Base-by-base conservation (phyloP, 2,329 filamentous ascomycete species). In the Botrytis elliptica region DNA sequence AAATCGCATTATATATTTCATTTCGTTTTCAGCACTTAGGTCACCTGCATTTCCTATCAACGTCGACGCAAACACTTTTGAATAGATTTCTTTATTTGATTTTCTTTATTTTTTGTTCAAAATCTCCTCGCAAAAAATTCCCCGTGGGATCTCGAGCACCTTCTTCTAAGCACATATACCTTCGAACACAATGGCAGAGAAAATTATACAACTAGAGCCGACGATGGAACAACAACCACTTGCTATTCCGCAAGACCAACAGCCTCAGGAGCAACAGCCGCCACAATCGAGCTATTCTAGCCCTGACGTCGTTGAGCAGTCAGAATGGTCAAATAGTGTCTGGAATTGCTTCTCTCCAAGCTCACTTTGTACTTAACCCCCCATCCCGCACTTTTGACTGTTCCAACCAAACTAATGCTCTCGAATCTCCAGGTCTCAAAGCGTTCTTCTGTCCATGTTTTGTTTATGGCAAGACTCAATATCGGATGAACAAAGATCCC, bases 361-460 rank as follows among this genome's bases (percentile, higher is more conserved):
- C 42, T 55, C 59, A 29, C 49, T 68, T 20, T 72, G 71, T 72
- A 72, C n/a, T 49, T 46, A 10, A 36, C 16, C 46, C 36, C 25
- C n/a, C 0, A 57, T 57, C 70, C 38, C 69, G 2, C 22, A 68
- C 36, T 7, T 33, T 22, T 9, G 57, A 14, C 20, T 10, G 20
- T n/a, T 10, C 9, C 4, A 40, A 1, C 16, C 52, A 49, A 25
- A 29, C 62, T 68, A 49, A 74, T 22, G 9, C 55, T 29, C 49
- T 18, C 72, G 36, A 12, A 65, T 7, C 33, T 16, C 8, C 25
- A 79, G 78, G 76, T 69, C 72, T 78, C 46, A 79, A 78, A 63
- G 74, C 75, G 71, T 75, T 63, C 2, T 79, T 77, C 65, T 79
- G 78, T 72, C 75, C 78, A 29, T 80, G 79, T 74, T 76, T 80